phyloP scores from a whole-genome alignment of 2,329 filamentous ascomycete genomes.

The Colletotrichum coccodes region DNA sequence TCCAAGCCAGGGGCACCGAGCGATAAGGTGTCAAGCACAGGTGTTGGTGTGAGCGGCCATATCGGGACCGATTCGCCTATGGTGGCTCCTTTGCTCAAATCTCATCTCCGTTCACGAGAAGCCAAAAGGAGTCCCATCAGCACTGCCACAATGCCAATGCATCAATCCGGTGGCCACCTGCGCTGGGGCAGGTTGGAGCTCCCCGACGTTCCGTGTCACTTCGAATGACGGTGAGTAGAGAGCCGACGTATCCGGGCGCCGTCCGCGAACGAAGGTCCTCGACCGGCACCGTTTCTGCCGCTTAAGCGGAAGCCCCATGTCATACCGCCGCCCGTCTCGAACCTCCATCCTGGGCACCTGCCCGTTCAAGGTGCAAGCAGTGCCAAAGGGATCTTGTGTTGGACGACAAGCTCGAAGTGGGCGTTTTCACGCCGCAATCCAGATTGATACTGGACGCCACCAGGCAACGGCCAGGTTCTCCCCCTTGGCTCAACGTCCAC shows the following conservation, averaged over 20 bases:
- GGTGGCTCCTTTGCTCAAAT: not conserved
- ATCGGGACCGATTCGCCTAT: constrained; percentile 3
- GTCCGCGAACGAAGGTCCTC: constrained; percentile 1
- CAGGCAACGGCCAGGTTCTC: not conserved
- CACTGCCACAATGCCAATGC: constrained; percentile 30
- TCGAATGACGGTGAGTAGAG: not conserved
- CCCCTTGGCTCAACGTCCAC: not conserved
- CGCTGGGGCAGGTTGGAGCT: constrained; percentile 2
- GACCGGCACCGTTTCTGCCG: constrained; percentile 19
- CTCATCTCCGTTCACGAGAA: constrained; percentile 5
- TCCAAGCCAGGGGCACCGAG: constrained; percentile 3
- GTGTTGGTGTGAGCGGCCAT: constrained; percentile 3
- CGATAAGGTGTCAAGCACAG: not conserved
- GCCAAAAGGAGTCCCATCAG: too few species aligned
- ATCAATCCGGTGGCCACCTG: constrained; percentile 18
- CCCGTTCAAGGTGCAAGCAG: not conserved
- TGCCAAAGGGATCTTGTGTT: not conserved
- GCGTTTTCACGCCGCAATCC: not conserved
- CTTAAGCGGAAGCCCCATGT: constrained; percentile 11
- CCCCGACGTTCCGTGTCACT: constrained; percentile 7
- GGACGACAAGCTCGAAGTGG: not conserved
- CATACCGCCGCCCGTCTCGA: not conserved
- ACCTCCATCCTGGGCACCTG: constrained; percentile 7
- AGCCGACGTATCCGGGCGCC: constrained; percentile 24
- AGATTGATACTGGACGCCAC: not conserved